Percentiles rank a stretch among this genome's conserved stretches.
Conservation (phyloP, 1,139 yeast species). For the Ogataea hybrid region DNA sequence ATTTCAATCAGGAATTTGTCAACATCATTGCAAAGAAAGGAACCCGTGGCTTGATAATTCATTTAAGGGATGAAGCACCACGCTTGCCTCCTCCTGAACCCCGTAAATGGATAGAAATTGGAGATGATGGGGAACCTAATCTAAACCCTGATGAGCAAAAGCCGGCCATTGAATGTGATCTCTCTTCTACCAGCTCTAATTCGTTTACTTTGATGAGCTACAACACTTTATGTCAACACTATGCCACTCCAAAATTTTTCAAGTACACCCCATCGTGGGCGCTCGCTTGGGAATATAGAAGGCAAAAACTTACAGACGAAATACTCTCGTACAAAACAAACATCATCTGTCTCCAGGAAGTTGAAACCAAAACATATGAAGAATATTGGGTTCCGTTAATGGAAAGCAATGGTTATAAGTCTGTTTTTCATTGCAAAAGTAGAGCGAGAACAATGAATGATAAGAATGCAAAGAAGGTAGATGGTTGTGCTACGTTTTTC, state of each 20-base stretch:
- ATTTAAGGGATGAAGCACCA: conserved; percentile 81
- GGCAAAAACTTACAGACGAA: conserved; percentile 71
- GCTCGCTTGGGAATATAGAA: conserved; percentile 89
- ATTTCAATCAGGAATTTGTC: conserved; percentile 59
- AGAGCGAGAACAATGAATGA: conserved; percentile 91
- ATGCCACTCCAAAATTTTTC: conserved; percentile 90
- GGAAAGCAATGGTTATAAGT: conserved; percentile 73
- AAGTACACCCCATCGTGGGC: conserved; percentile 99
- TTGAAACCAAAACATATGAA: conserved; percentile 81
- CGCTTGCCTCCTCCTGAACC: conserved; percentile 62
- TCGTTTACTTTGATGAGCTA: conserved; percentile 79
- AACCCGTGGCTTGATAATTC: conserved; percentile 75
- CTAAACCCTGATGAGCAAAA: conserved; percentile 33
- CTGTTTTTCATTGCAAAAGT: conserved; percentile 81
- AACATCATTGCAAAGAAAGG: conserved; percentile 78
- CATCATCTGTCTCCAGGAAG: conserved; percentile 90
- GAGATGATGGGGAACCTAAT: conserved; percentile 69
- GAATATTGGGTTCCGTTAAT: conserved; percentile 83
- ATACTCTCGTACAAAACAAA: conserved; percentile 65
- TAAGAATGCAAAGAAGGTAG: conserved; percentile 82
- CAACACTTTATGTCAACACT: conserved; percentile 92
- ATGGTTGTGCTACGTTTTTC: conserved; percentile 95
- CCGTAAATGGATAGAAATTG: conserved; percentile 78
- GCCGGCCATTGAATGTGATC: conserved; percentile 34
- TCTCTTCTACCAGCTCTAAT: conserved; percentile 24